Evolutionary conservation across 176 grass and related monocot species (phyloP), one percentile per base, ranked within the genome.

Genomic region (Lolium rigidum): DNA sequence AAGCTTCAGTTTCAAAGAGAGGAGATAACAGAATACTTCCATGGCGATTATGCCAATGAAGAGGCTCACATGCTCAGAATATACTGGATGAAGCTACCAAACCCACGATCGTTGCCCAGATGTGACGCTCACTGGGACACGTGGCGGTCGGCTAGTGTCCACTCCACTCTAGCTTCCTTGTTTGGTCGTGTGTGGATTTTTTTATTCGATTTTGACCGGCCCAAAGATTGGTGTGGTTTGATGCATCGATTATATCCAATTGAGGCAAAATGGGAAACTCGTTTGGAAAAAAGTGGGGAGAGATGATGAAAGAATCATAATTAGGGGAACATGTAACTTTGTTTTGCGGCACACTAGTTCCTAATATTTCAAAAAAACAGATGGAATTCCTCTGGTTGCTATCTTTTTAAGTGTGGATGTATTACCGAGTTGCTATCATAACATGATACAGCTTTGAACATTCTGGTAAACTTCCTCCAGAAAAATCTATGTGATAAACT

Each of bases 1-100:
- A 84, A 93, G 85, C 84, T 98, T 41, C 93, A 98, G 79, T 86
- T 84, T 9, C 89, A 91, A 69, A 83, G 95, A 47, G 93, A 84
- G 88, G 91, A 98, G 69, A 82, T 88, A 46, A 70, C 93, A 0
- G 87, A 95, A 26, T 95, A 86, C 81, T 92, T 98, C 81, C 91
- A 93, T 24, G 95, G 95, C 1, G 79, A 90, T 13, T 86, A 68
- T 4, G 79, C 26, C 26, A 28, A 28, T 28, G 26, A 28, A 28
- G 26, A 28, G 26, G 26, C 26, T 28, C 26, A 28, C 26, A 28
- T 28, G 26, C 70, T 65, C 24, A 28, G 4, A 28, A 31, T 65
- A 31, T 15, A 65, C 12, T 31, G 62, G 62, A 26, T 26, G 60
- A 63, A 63, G 22, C 65, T 28, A 67, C 63, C 63, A 16, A 67